These are phyloP conservation scores for Brassica rapa DNA, from an alignment of 345 rosid species.

Conservation along the genomic window DNA sequence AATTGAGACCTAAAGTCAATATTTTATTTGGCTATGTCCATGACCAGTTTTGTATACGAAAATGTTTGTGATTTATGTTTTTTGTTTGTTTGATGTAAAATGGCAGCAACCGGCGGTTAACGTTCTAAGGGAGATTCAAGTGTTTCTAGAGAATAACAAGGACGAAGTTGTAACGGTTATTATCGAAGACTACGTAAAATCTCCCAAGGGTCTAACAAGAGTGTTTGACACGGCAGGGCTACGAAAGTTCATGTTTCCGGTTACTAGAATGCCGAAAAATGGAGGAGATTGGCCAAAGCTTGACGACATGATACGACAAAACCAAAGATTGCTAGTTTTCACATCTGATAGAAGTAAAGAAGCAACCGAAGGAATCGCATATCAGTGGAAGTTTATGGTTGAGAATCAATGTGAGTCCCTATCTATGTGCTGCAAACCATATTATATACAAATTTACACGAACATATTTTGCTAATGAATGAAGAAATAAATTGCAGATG, in stretches of 20 bases:
- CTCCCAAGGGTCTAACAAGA: constrained; percentile 71
- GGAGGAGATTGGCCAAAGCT: constrained; percentile 84
- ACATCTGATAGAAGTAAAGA: constrained; percentile 77
- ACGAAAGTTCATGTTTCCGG: constrained; percentile 73
- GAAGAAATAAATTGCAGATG: constrained; percentile 46
- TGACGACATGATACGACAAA: constrained; percentile 65
- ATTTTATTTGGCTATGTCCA: neutral
- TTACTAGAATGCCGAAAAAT: constrained; percentile 72
- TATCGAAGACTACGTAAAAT: constrained; percentile 84
- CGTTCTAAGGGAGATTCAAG: constrained; percentile 62
- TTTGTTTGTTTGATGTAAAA: neutral
- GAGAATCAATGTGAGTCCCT: constrained; percentile 85
- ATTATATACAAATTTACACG: neutral
- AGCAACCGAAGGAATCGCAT: constrained; percentile 85
- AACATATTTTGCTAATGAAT: neutral
- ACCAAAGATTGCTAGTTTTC: constrained; percentile 81
- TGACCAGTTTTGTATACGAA: neutral
- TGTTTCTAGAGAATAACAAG: constrained; percentile 61
- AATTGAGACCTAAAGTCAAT: neutral
- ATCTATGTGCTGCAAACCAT: neutral
- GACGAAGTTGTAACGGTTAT: constrained; percentile 79
- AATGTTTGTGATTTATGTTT: neutral
- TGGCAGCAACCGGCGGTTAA: constrained; percentile 69
- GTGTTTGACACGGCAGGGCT: constrained; percentile 75
- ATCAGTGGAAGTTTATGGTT: constrained; percentile 80